Percentiles rank a stretch among this genome's conserved stretches.
Evolutionary conservation across 2,329 filamentous ascomycete species (phyloP).

Genomic region (Aureobasidium sp.): DNA sequence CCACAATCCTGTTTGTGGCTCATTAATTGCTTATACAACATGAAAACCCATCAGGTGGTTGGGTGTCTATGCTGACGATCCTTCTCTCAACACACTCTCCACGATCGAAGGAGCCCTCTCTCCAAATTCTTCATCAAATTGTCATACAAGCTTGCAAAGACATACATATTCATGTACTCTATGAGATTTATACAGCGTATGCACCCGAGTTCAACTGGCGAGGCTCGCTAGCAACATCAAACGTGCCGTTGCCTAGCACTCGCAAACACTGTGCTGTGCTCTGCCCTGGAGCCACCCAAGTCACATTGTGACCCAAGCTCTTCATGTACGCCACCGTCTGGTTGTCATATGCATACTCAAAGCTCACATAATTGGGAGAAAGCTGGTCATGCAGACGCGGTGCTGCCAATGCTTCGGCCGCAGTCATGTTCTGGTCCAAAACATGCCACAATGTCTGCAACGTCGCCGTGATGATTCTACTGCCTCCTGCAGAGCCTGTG

Average conservation of each 20-base stretch:
- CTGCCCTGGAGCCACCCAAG: slow-evolving; percentile 53
- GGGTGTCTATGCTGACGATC: neutral
- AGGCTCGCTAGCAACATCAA: slow-evolving; percentile 71
- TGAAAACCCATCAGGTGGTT: neutral
- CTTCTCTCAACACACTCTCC: neutral
- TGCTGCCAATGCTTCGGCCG: slow-evolving; percentile 52
- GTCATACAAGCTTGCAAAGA: neutral
- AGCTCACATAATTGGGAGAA: slow-evolving; percentile 57
- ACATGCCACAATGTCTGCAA: slow-evolving; percentile 66
- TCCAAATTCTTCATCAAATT: neutral
- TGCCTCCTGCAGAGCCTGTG: slow-evolving; percentile 71
- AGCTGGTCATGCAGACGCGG: slow-evolving; percentile 77
- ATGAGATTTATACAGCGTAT: slow-evolving; percentile 37
- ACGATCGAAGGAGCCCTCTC: neutral
- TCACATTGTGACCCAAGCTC: slow-evolving; percentile 60
- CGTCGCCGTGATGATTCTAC: slow-evolving; percentile 72
- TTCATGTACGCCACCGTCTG: slow-evolving; percentile 54
- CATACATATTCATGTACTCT: neutral
- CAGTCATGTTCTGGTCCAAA: slow-evolving; percentile 55
- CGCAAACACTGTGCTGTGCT: slow-evolving; percentile 67
- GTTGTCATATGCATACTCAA: slow-evolving; percentile 64
- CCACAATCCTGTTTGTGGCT: neutral
- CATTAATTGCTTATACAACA: neutral
- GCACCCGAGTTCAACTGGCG: slow-evolving; percentile 65
- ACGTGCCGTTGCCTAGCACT: slow-evolving; percentile 53